Conservation (phyloP, 768 basidiomycete genomes). For the Lactarius hatsudake region DNA sequence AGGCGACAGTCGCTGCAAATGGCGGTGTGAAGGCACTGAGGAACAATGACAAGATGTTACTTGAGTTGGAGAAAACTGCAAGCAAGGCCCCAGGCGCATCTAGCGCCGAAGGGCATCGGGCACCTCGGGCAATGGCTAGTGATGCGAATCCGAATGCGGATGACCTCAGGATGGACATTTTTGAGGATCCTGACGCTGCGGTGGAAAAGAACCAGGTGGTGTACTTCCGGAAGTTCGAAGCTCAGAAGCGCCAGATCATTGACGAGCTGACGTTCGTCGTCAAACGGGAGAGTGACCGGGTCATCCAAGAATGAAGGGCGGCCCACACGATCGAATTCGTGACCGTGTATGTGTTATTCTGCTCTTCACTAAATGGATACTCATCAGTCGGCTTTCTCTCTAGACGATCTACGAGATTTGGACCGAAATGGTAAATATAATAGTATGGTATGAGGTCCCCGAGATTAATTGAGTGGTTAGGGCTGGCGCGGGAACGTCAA, state of each 20-base stretch:
- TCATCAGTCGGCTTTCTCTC: background rate
- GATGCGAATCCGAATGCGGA: background rate
- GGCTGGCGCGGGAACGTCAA: constrained; percentile 28
- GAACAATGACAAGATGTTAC: constrained; percentile 26
- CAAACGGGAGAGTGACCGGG: constrained; percentile 25
- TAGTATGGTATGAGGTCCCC: background rate
- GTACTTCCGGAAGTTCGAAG: constrained; percentile 29
- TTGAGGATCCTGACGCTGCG: constrained; percentile 28
- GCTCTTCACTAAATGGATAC: background rate
- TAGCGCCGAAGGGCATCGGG: background rate
- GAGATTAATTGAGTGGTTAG: background rate
- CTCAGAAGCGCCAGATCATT: constrained; percentile 24
- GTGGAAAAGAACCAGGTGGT: constrained; percentile 27
- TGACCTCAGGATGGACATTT: constrained; percentile 26
- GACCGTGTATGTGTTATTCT: background rate
- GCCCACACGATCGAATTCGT: constrained; percentile 29
- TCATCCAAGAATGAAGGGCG: constrained; percentile 28
- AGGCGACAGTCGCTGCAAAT: constrained; percentile 23
- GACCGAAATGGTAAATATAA: constrained; percentile 31
- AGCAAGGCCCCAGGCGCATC: background rate
- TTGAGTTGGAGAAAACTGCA: constrained; percentile 27
- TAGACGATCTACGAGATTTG: constrained; percentile 18
- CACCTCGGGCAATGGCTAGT: no score
- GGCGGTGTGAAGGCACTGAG: constrained; percentile 29
- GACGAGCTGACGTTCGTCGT: constrained; percentile 24